Base-by-base conservation (phyloP, 2,329 filamentous ascomycete species). In the Cordyceps tenuipes region DNA sequence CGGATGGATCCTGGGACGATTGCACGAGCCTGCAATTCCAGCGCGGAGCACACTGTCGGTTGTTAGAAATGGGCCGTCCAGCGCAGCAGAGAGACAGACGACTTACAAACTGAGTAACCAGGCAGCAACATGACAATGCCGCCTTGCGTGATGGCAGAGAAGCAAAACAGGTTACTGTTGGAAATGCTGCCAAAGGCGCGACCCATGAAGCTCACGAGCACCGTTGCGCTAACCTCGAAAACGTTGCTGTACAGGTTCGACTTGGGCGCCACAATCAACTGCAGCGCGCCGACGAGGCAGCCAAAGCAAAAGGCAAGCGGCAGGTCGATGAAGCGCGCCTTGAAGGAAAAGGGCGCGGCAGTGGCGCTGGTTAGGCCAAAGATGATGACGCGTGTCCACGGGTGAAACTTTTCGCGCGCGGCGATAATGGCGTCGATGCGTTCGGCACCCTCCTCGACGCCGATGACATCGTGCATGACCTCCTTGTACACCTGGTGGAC, bases 271-370 rank as follows among this genome's bases (percentile, higher is more conserved):
- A 91, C 76, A 47, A 89, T 81, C 15, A 90, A 78, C 68, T 91
- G 87, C 47, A 92, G 73, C 63, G 85, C 74, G 0, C 89, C 89
- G 1, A 92, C 79, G 8, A 90, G 74, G 65, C 81, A 86, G 1
- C 89, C 89, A 1, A 92, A 79, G 21, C 86, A 62, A 70, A 91
- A 92, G 26, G 82, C 81, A 43, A 91, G 80, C 0, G 88, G 89
- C 47, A 91, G 76, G 67, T 93, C 89, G 64, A 91, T 85, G 1
- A 84, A 77, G 13, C 88, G 80, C 5, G 85, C 88, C 63, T 82
- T 77, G 68, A 91, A 92, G 0, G 88, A 89, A 67, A 91, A 92
- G 0, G 89, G 88, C 0, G 86, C 88, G 8, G 89, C 88, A 2
- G 78, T 81, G 0, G 84, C 86, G 50, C 87, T 89, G 12, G 89